Percentiles rank a stretch among this genome's conserved stretches.
These are phyloP conservation scores for Cladosporium halotolerans DNA, from an alignment of 2,329 filamentous ascomycete genomes.

Conservation along the genomic window DNA sequence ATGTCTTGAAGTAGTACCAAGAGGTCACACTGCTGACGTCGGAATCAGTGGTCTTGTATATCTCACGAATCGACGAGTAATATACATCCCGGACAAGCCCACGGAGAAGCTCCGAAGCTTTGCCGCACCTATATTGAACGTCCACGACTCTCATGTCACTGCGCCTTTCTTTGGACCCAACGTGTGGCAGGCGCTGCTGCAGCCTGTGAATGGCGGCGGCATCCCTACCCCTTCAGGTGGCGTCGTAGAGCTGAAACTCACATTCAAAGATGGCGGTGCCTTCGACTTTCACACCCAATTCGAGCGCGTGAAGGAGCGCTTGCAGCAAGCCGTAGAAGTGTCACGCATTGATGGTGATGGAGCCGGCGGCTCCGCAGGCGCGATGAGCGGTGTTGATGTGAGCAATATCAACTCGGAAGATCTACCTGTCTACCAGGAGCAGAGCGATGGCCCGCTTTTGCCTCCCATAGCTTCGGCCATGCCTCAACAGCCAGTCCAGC, in stretches of 20 bases:
- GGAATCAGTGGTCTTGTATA: conserved; percentile 20
- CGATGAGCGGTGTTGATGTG: conserved; percentile 47
- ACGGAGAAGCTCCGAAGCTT: conserved; percentile 74
- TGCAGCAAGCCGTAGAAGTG: conserved; percentile 73
- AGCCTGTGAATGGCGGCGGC: conserved; percentile 75
- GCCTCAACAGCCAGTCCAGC: conserved; percentile 17
- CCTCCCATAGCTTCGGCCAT: conserved; percentile 26
- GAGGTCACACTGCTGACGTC: neutral
- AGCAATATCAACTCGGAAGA: conserved; percentile 73
- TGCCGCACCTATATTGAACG: conserved; percentile 77
- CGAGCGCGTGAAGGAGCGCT: conserved; percentile 74
- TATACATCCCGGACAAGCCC: conserved; percentile 73
- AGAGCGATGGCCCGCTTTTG: conserved; percentile 33
- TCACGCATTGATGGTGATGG: conserved; percentile 40
- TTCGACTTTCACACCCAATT: conserved; percentile 82
- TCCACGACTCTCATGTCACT: conserved; percentile 77
- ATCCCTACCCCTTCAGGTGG: conserved; percentile 66
- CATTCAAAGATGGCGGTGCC: conserved; percentile 92
- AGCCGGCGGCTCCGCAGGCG: conserved; percentile 25
- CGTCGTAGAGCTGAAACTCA: conserved; percentile 73
- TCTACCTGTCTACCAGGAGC: conserved; percentile 76
- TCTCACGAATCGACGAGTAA: conserved; percentile 53
- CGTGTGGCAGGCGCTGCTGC: conserved; percentile 75
- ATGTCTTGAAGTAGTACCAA: neutral
- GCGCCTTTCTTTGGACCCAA: conserved; percentile 92